Base-by-base conservation (phyloP, 768 basidiomycete genomes). In the Cystobasidium onofrii region DNA sequence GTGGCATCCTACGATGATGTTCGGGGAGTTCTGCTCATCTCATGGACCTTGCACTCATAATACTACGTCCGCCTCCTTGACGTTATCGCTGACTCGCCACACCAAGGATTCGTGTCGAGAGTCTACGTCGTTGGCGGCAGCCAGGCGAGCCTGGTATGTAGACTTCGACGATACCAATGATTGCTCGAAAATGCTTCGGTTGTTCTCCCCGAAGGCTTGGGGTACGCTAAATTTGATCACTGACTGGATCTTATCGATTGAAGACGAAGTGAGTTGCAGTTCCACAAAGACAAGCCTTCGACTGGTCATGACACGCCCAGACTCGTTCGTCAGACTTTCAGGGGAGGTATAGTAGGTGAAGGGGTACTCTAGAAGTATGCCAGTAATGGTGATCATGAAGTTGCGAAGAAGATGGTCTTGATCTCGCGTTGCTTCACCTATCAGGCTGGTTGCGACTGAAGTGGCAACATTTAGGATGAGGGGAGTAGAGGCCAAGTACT, bases 311-410 rank as follows among this genome's bases (percentile, higher is more conserved):
- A n/a, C n/a, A n/a, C n/a, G n/a, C n/a, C n/a, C n/a, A n/a, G n/a
- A n/a, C n/a, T n/a, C n/a, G n/a, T n/a, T n/a, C n/a, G n/a, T n/a
- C n/a, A n/a, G n/a, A n/a, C n/a, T n/a, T n/a, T n/a, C n/a, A n/a
- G n/a, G n/a, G n/a, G n/a, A 34, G n/a, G n/a, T n/a, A 29, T 54
- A 54, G 63, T 71, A 71, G 33, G 33, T 20, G 54, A 71, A 71
- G 23, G 69, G 69, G 36, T 57, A 71, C 55, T 71, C 69, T 23
- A 71, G 69, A 31, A 71, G 31, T 3, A 71, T 23, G 23, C 69
- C 69, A 6, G 29, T n/a, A 27, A 71, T 15, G 3, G 27, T 39
- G 29, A 60, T 43, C 69, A 71, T 71, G 12, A 60, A 29, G 27
- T 54, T 54, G n/a, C 52, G 52, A 20, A 20, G 6, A 15, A 6